phyloP scores from a whole-genome alignment of 352 stramenopile genomes.

The Phytophthora capsici region DNA sequence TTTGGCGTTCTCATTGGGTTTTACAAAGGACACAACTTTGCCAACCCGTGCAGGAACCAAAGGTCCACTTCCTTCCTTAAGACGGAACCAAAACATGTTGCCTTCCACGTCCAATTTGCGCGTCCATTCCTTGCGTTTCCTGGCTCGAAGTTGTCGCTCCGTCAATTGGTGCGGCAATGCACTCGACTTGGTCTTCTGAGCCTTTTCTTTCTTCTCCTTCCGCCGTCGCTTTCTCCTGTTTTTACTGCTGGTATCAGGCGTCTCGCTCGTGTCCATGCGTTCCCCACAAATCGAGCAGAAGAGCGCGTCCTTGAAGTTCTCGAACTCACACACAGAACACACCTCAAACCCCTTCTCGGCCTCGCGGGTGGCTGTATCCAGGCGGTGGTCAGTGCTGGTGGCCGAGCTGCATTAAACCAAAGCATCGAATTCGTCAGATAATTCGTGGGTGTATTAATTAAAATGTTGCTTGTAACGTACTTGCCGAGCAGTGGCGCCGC shows the following conservation, averaged over 20 bases:
- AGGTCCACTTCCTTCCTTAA: constrained; percentile 17
- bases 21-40: constrained; percentile 41
- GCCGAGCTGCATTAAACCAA: constrained; percentile 19
- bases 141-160: constrained; percentile 43
- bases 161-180: constrained; percentile 29
- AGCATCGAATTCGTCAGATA: constrained; percentile 4
- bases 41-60: constrained; percentile 30
- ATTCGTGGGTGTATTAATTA: background rate
- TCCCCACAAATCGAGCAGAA: constrained; percentile 61
- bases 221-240: constrained; percentile 22
- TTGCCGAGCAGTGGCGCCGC: constrained; percentile 56
- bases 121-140: constrained; percentile 62
- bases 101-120: constrained; percentile 63
- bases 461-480: constrained; percentile 32
- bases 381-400: constrained; percentile 42
- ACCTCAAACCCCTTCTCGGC: constrained; percentile 53
- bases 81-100: constrained; percentile 63
- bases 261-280: constrained; percentile 24
- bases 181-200: background rate
- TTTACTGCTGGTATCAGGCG: constrained; percentile 1
- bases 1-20: constrained; percentile 32
- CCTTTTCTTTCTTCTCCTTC: constrained; percentile 18
- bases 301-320: constrained; percentile 62
- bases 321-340: constrained; percentile 58
- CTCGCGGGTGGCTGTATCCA: constrained; percentile 60